These are phyloP conservation scores for Byssochlamys sp. DNA, from an alignment of 2,329 filamentous ascomycete genomes.

Conservation along the genomic window DNA sequence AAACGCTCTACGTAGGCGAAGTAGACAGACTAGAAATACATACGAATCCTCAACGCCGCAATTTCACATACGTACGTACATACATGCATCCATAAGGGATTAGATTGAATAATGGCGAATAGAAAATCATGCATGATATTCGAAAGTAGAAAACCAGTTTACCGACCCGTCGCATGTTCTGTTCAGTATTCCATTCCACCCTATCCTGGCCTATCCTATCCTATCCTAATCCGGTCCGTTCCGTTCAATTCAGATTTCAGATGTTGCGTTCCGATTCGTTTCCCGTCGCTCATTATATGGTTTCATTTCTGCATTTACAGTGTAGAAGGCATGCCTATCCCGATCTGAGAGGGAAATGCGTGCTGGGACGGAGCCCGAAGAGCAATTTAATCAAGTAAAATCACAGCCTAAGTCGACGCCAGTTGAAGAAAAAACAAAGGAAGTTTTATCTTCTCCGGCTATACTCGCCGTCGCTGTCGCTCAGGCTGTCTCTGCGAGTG, in stretches of 20 bases:
- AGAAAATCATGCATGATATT: background rate
- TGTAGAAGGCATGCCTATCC: background rate
- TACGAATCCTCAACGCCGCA: background rate
- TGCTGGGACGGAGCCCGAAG: background rate
- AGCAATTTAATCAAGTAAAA: background rate
- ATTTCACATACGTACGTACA: background rate
- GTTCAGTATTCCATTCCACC: background rate
- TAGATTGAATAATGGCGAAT: background rate
- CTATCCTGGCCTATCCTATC: background rate
- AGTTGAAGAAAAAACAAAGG: background rate
- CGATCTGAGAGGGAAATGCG: background rate
- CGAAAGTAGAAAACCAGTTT: background rate
- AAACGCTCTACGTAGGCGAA: no score
- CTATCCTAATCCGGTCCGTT: background rate
- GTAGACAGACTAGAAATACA: no score
- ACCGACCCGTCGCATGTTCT: background rate
- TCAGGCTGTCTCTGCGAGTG: constrained; percentile 43
- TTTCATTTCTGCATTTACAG: background rate
- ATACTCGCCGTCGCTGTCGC: constrained; percentile 42
- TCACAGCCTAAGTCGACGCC: background rate
- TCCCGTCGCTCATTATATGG: background rate
- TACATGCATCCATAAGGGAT: background rate
- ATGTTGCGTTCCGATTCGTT: background rate
- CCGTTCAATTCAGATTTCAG: background rate
- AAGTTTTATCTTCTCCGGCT: constrained; percentile 9